Conservation (phyloP, 2,329 filamentous ascomycete species). For the Grosmannia huntii region DNA sequence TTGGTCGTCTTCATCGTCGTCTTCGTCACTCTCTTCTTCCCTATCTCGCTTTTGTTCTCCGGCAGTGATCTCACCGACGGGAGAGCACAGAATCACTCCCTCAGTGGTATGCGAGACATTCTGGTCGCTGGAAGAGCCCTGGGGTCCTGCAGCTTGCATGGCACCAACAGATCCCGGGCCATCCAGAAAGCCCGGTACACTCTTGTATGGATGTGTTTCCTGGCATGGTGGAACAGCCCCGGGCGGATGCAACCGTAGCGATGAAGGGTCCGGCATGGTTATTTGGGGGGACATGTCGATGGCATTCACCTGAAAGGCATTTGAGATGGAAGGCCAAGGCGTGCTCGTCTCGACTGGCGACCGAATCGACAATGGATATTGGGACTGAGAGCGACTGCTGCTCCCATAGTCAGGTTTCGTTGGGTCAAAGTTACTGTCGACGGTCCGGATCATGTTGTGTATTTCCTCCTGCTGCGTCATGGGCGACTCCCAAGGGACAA, state of each 20-base stretch:
- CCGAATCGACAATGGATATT: not conserved
- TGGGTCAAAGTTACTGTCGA: not conserved
- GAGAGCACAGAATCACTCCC: not conserved
- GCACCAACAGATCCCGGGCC: not conserved
- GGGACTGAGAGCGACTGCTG: too few species aligned
- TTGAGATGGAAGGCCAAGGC: not conserved
- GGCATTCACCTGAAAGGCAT: not conserved
- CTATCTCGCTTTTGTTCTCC: not conserved
- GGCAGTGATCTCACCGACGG: not conserved
- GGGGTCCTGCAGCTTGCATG: not conserved
- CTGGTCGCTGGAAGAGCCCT: not conserved
- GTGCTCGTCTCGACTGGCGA: not conserved
- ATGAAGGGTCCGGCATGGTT: not conserved
- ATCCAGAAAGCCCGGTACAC: not conserved
- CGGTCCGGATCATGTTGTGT: not conserved
- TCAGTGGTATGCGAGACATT: not conserved
- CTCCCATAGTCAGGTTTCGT: not conserved
- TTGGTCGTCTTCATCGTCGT: not conserved
- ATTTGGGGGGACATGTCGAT: not conserved
- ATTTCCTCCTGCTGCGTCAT: conserved; percentile 5
- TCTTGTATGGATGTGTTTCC: not conserved
- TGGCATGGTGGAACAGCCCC: not conserved
- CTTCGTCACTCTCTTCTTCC: not conserved
- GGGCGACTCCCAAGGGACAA: conserved; percentile 13
- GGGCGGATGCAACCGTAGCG: not conserved